Evolutionary conservation across 2,329 filamentous ascomycete species (phyloP), one percentile per base, ranked within the genome.

Genomic region (Corinectria fuckeliana): DNA sequence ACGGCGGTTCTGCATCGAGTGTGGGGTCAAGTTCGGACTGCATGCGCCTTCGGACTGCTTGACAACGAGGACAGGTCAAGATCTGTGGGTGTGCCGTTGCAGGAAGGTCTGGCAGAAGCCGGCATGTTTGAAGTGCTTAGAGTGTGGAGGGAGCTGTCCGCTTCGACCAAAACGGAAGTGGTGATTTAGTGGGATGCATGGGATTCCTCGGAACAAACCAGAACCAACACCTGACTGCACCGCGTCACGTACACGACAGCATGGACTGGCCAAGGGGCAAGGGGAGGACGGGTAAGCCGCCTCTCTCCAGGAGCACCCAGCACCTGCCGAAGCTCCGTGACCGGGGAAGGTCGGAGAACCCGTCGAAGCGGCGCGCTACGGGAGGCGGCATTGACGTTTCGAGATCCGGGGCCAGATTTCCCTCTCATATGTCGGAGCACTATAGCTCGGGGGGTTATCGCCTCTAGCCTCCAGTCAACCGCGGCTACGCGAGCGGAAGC

Each of bases 1-100:
- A 7, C 75, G 77, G 7, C 72, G 77, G 20, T 80, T 78, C 61
- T 80, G 77, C 61, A 75, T 80, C 50, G 75, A 75, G 18, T 80
- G 77, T 44, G 77, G 77, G n/a, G 72, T 80, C 44, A 66, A 68
- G 21, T 62, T 71, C 20, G 77, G 76, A 2, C 65, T 80, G 7
- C 75, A 80, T 50, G 71, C 66, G 3, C 73, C 77, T 2, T 74
- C 72, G 30, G 76, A 78, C 63, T 73, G 72, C 34, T 62, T 80
- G 18, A 74, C 71, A 9, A 78, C 77, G 8, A 74, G 74, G 59
- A 73, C 73, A 2, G 72, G 74, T 1, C 72, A 75, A 45, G 74
- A 76, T 50, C 71, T 79, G 14, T 80, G 77, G 77, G 71, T 80
- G 8, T 80, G 77, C 64, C 69, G 63, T 13, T 80, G 77, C 58